Evolutionary conservation across 805 yeast species (phyloP), one percentile per base, ranked within the genome.

Genomic region (Tetrapisispora namnaoensis): DNA sequence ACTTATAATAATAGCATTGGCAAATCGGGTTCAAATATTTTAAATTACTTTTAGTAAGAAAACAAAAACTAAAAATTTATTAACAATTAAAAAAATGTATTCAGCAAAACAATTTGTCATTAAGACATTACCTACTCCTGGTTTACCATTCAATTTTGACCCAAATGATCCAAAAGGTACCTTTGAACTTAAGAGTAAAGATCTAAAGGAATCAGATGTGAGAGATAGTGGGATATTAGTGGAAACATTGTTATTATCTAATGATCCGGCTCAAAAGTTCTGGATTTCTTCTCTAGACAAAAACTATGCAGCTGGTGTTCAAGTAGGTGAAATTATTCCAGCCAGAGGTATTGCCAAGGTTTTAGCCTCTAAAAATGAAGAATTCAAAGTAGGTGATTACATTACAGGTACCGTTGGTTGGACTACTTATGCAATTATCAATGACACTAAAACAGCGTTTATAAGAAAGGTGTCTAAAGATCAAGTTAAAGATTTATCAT

Each of bases 251-350:
- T 73, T 70, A 51, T 52, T 79, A 10, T 77, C 83, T 22, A 76
- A 79, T 54, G 84, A 80, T 58, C 84, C 85, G 14, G 77, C 83
- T 17, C 82, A 78, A 56, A 77, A 80, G 61, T 70, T 71, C 44
- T 77, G 83, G 80, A 78, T 78, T 51, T 54, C 68, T 2, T 55
- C 66, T 14, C 51, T 53, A 18, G 66, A 59, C 44, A 53, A 56
- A 48, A 62, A 68, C 43, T 64, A 65, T 51, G 56, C 62, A 6
- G 56, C 56, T 39, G 62, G 63, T 18, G 56, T 59, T 4, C 74
- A 77, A 28, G 61, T 73, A 11, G 60, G 65, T 27, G 66, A 68
- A 44, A 75, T 75, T 18, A 74, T 77, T 20, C 67, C 72, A 16
- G 70, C 81, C 48, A 68, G 72, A 49, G 83, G 81, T 35, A 47